These are phyloP conservation scores for Fraxinus baroniana DNA, from an alignment of 305 asterid species.

Conservation along the genomic window DNA sequence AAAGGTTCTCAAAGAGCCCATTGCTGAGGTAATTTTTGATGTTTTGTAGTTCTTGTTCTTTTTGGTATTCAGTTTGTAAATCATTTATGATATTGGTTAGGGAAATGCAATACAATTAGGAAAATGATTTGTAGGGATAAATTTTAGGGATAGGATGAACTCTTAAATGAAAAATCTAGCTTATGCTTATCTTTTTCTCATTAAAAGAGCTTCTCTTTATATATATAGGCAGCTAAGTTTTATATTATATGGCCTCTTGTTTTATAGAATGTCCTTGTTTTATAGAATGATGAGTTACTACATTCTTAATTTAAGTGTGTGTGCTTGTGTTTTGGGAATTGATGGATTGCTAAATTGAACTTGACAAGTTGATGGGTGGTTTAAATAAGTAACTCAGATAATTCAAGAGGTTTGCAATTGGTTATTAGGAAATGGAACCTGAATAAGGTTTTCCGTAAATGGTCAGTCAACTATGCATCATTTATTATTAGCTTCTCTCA, in stretches of 20 bases:
- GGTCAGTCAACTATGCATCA: neutral
- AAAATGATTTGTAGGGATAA: neutral
- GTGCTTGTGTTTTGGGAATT: neutral
- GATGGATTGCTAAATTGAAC: constrained; percentile 1
- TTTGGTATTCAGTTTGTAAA: neutral
- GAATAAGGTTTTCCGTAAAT: neutral
- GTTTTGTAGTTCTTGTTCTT: constrained; percentile 7
- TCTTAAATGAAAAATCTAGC: neutral
- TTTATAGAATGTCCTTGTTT: neutral
- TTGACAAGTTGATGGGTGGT: neutral
- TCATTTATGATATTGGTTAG: neutral
- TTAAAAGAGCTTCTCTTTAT: neutral
- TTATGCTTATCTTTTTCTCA: neutral
- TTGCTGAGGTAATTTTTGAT: constrained; percentile 51
- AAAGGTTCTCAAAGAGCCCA: constrained; percentile 45
- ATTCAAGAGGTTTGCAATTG: neutral
- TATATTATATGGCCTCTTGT: neutral
- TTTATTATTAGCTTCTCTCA: neutral
- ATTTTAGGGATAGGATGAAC: neutral
- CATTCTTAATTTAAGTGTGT: neutral
- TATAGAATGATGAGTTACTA: neutral
- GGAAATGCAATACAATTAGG: neutral
- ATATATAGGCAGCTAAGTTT: neutral
- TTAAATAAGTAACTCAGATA: neutral
- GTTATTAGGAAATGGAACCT: neutral